Base-by-base conservation (phyloP, 1,284 basidiomycete species). In the Waitea zeae region DNA sequence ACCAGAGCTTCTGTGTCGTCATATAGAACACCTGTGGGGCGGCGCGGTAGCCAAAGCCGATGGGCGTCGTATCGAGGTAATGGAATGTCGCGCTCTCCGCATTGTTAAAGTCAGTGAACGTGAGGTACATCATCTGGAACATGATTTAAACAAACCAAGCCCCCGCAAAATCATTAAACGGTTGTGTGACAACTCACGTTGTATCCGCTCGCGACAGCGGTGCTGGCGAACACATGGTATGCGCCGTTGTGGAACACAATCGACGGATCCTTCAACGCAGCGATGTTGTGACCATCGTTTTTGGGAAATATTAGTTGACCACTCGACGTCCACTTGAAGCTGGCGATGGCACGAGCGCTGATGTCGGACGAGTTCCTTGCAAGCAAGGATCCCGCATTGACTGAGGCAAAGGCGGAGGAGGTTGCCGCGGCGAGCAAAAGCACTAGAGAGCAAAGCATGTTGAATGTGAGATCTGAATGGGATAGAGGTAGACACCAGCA, bases 181-280 rank as follows among this genome's bases (percentile, higher is more conserved):
- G n/a, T n/a, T n/a, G n/a, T n/a, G n/a, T n/a, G n/a, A n/a, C n/a
- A n/a, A n/a, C n/a, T n/a, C n/a, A n/a, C n/a, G 22, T n/a, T n/a
- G 22, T 26, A 26, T n/a, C 7, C 22, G 22, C 22, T 26, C 22
- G 22, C 22, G 22, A n/a, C n/a, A 26, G 7, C 7, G 22, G 7
- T n/a, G 7, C 7, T 7, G 22, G 7, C 22, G 22, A 7, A 26
- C 7, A 26, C 22, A n/a, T 7, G 22, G 22, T 26, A n/a, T 7
- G 7, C 22, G 7, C 22, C 22, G 22, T 14, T 33, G 36, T 43
- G n/a, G 22, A n/a, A n/a, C 7, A 26, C 22, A n/a, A 7, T 7
- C 22, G 22, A 7, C 7, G n/a, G n/a, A n/a, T 26, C 22, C 22
- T 26, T 26, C 7, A 26, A n/a, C 7, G 22, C 22, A 7, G 22